Base-by-base conservation (phyloP, 108 stramenopile species). In the Mayamaea pseudoterrestris region DNA sequence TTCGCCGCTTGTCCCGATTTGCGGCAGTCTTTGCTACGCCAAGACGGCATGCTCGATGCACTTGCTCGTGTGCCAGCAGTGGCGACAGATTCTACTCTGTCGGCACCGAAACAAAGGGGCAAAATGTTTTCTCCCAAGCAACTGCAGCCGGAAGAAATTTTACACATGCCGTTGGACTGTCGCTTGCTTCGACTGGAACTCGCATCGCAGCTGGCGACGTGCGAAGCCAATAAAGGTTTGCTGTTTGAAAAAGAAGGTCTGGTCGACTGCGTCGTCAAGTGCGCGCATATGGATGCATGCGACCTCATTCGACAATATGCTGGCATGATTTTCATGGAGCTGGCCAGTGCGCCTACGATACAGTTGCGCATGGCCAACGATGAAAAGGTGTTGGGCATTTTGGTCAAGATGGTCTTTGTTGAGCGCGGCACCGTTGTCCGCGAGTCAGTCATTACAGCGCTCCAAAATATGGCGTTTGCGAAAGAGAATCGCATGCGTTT, bases 381-480 rank as follows among this genome's bases (percentile, higher is more conserved):
- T 46, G 88, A 84, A 37, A 67, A 58, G 47, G 50, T 90, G 1
- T 57, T 90, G 5, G 83, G 63, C 25, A 90, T 80, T 2, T 49
- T 90, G 23, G 83, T 84, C 5, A 82, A 83, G 49, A 67, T 85
- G 41, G 70, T 81, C 1, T 61, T 85, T 28, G 60, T 71, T 17
- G 88, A 90, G 50, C 53, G 58, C 13, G 65, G 60, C 25, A 47
- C 56, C 5, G 67, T 71, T 39, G 69, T 73, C 1, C 58, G 88
- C 35, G 88, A 90, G 50, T 75, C 79, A 20, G 88, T 80, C 12
- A 78, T 90, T 25, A 74, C 83, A 8, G 80, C 79, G 30, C 47
- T 90, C 28, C 88, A 90, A 45, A 90, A 85, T 55, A 55, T 90
- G 43, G 83, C 82, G 1, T 90, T 80, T 45, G 58, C 76, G 28